Evolutionary conservation across 768 basidiomycete species (phyloP).

Genomic region (Leucocoprinus leucothites): DNA sequence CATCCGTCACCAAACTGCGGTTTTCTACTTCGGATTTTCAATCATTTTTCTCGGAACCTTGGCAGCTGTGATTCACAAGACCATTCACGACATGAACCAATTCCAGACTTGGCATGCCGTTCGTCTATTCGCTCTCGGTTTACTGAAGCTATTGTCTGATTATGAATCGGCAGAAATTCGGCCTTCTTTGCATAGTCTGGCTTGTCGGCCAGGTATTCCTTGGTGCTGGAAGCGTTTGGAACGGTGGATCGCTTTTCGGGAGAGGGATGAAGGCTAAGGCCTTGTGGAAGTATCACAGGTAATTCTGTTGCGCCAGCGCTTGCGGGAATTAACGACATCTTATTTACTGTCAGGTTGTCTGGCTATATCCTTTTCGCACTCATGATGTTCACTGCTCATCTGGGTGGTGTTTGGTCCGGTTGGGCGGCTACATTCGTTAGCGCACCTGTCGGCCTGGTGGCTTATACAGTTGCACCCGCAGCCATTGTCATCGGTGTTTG

Average conservation of each 20-base stretch:
- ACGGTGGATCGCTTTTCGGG: conserved; percentile 63
- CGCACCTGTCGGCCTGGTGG: conserved; percentile 40
- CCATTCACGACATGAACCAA: conserved; percentile 44
- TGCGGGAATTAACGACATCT: background rate
- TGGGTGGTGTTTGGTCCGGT: conserved; percentile 68
- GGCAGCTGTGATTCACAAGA: conserved; percentile 66
- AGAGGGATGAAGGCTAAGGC: conserved; percentile 68
- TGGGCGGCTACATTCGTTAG: conserved; percentile 47
- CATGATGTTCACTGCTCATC: conserved; percentile 57
- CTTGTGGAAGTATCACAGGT: conserved; percentile 86
- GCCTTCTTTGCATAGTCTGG: conserved; percentile 61
- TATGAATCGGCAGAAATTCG: conserved; percentile 46
- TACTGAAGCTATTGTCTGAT: background rate
- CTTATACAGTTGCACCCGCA: conserved; percentile 55
- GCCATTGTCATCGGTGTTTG: conserved; percentile 42
- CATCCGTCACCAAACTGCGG: conserved; percentile 63
- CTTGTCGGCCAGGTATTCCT: conserved; percentile 55
- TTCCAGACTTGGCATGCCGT: conserved; percentile 79
- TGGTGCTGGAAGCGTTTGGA: conserved; percentile 81
- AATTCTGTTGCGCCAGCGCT: conserved; percentile 3
- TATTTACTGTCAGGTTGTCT: conserved; percentile 45
- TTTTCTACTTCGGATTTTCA: conserved; percentile 54
- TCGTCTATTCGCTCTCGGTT: conserved; percentile 19
- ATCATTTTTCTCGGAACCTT: conserved; percentile 54
- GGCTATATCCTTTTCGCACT: conserved; percentile 70